These are phyloP conservation scores for Heritiera fomes DNA, from an alignment of 345 rosid genomes.

Conservation along the genomic window DNA sequence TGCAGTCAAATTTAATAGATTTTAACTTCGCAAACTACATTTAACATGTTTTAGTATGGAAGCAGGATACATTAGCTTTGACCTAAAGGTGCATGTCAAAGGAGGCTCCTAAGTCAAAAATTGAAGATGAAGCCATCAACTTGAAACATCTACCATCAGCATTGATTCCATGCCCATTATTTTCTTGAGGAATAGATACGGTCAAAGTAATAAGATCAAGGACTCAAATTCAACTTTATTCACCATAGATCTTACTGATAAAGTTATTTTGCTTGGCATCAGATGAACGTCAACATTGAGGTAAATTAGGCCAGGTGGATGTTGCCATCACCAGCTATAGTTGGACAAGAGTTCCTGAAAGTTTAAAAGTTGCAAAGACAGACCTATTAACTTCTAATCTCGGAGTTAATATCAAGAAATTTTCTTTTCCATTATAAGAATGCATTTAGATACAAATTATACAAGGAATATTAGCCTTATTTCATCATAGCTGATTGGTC, in stretches of 20 bases:
- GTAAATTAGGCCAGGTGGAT: not conserved
- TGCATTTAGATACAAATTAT: not conserved
- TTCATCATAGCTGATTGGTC: constrained; percentile 37
- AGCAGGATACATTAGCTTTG: not conserved
- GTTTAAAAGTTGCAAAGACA: not conserved
- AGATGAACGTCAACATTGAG: not conserved
- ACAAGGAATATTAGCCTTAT: not conserved
- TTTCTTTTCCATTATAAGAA: too few relatives aligned
- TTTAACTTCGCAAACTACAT: not conserved
- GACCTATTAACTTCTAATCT: not conserved
- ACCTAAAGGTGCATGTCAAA: not conserved
- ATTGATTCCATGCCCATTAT: not conserved
- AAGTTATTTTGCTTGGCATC: not conserved
- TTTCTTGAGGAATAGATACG: not conserved
- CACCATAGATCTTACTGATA: not conserved
- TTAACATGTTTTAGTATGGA: not conserved
- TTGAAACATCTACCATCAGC: not conserved
- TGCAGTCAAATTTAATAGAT: not conserved
- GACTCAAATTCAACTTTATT: constrained; percentile 5
- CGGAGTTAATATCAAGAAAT: too few relatives aligned
- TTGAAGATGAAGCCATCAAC: not conserved
- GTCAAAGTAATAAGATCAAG: not conserved
- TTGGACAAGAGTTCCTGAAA: not conserved
- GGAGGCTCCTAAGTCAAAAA: not conserved
- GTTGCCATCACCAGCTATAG: not conserved